Conservation (phyloP, 164 flowering plant species). For the Sextonia rubra region DNA sequence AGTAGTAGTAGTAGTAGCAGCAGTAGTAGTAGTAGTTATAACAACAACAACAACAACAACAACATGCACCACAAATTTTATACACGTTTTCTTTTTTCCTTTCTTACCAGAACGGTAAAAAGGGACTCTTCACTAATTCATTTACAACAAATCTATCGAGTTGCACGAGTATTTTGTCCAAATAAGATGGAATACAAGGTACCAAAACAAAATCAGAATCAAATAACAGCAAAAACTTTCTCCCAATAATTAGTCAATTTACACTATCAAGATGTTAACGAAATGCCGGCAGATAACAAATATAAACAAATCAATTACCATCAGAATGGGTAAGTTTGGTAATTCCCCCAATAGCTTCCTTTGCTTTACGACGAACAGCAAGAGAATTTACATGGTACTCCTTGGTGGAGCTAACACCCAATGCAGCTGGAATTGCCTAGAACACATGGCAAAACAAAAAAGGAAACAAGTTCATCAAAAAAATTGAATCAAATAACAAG, state of each 20-base stretch:
- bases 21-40: too few species aligned
- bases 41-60: neutral
- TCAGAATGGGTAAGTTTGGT: slow-evolving; percentile 90
- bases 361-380: slow-evolving; percentile 97
- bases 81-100: neutral
- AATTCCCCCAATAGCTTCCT: slow-evolving; percentile 99
- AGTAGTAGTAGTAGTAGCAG: too few species aligned
- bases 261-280: too few species aligned
- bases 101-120: neutral
- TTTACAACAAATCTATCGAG: too few species aligned
- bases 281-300: too few species aligned
- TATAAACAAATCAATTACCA: slow-evolving; percentile 42
- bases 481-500: neutral
- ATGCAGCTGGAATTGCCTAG: slow-evolving; percentile 92
- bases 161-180: neutral
- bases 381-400: slow-evolving; percentile 91
- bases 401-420: slow-evolving; percentile 85
- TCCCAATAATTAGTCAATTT: too few species aligned
- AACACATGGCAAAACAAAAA: slow-evolving; percentile 8
- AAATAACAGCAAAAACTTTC: neutral
- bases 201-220: neutral
- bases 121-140: neutral
- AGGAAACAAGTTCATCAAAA: slow-evolving; percentile 5
- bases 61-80: neutral
- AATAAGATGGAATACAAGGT: neutral